Conservation (phyloP, 2,329 filamentous ascomycete species). For the Emergomyces pasteurianus region DNA sequence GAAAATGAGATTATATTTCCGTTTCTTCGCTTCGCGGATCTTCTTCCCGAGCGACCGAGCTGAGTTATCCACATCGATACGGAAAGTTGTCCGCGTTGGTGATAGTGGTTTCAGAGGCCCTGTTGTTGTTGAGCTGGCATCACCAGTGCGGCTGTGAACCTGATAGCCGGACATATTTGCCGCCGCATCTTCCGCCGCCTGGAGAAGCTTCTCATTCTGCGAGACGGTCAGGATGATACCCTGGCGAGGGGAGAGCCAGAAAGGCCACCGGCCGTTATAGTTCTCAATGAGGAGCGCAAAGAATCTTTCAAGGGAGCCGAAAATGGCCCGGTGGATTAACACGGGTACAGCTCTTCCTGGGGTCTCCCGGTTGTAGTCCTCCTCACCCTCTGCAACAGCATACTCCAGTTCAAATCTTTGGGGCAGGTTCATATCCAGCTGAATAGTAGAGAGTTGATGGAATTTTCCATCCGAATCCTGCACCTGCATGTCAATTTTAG, state of each 20-base stretch:
- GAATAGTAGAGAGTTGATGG: conserved; percentile 79
- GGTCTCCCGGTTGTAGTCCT: conserved; percentile 28
- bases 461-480: conserved; percentile 71
- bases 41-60: conserved; percentile 55
- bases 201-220: conserved; percentile 33
- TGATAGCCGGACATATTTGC: conserved; percentile 35
- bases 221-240: conserved; percentile 64
- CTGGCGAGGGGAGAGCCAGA: conserved; percentile 78
- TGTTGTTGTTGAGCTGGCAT: conserved; percentile 9
- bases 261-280: conserved; percentile 68
- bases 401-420: conserved; percentile 71
- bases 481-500: conserved; percentile 80
- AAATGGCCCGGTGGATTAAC: conserved; percentile 71
- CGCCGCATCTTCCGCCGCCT: conserved; percentile 39
- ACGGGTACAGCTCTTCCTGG: conserved; percentile 58
- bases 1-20: conserved; percentile 62
- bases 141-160: not conserved
- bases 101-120: conserved; percentile 28
- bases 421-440: conserved; percentile 81
- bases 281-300: conserved; percentile 78
- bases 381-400: conserved; percentile 37
- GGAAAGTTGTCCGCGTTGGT: conserved; percentile 47
- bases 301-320: conserved; percentile 73
- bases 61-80: conserved; percentile 59
- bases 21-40: conserved; percentile 56